phyloP scores from a whole-genome alignment of 2,329 filamentous ascomycete genomes.

The Chaetomium sp. region DNA sequence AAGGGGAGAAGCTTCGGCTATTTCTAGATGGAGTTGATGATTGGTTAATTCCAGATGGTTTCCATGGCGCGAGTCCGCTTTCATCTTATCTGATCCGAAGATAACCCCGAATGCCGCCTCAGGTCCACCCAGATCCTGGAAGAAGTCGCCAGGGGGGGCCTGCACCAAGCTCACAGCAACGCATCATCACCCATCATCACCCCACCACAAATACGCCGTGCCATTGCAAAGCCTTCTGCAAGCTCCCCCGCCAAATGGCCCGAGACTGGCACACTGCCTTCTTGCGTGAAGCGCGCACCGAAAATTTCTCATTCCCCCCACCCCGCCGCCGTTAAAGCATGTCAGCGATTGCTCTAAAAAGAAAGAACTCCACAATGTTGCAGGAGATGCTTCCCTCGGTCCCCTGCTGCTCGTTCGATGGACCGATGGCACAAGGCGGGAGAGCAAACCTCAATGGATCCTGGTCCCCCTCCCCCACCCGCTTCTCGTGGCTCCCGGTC shows the following conservation, averaged over 20 bases:
- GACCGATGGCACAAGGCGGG: constrained; percentile 11
- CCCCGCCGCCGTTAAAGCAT: constrained; percentile 25
- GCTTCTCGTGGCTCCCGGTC: constrained; percentile 8
- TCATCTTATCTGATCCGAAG: constrained; percentile 58
- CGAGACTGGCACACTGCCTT: neutral
- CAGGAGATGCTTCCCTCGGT: constrained; percentile 4
- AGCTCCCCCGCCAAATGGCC: neutral
- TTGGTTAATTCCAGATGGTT: constrained; percentile 10
- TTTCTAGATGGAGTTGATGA: neutral
- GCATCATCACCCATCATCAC: constrained; percentile 19
- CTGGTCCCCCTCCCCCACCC: too few species aligned
- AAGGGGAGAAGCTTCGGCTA: constrained; percentile 3
- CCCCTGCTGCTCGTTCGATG: constrained; percentile 20
- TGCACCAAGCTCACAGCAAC: constrained; percentile 27
- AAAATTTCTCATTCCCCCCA: constrained; percentile 31
- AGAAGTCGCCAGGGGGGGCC: constrained; percentile 16
- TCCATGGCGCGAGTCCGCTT: constrained; percentile 20
- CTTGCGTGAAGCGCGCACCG: neutral
- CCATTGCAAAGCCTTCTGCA: constrained; percentile 6
- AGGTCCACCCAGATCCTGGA: constrained; percentile 31
- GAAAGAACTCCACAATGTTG: constrained; percentile 27
- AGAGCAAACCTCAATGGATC: neutral
- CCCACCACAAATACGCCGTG: constrained; percentile 6
- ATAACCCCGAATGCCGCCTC: constrained; percentile 51
- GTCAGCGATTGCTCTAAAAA: constrained; percentile 30